These are phyloP conservation scores for Picea sitchensis DNA, from an alignment of 75 land plant genomes.

Conservation along the genomic window DNA sequence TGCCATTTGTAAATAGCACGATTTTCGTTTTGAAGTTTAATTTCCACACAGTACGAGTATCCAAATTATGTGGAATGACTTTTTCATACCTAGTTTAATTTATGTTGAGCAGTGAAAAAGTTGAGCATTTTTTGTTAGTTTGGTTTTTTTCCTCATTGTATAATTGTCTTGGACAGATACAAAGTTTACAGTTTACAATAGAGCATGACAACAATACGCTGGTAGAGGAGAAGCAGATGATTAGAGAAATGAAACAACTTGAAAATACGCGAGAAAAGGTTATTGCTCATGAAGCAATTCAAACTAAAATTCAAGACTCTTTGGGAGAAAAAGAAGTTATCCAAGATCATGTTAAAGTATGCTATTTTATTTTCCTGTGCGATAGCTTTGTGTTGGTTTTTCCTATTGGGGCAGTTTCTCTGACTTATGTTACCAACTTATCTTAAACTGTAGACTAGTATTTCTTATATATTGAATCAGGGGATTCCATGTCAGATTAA, in stretches of 20 bases:
- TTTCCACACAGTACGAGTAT: not conserved
- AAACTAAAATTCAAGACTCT: constrained; percentile 59
- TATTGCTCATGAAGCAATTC: constrained; percentile 59
- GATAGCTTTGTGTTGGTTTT: not conserved
- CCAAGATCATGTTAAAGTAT: constrained; percentile 62
- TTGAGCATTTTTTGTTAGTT: not conserved
- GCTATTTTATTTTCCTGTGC: not conserved
- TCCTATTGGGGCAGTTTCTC: not conserved
- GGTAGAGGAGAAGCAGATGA: constrained; percentile 80
- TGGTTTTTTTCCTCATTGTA: not conserved
- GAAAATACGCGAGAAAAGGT: constrained; percentile 72
- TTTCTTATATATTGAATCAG: not conserved
- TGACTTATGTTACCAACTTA: not conserved
- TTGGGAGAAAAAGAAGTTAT: constrained; percentile 63
- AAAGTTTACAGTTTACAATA: constrained; percentile 55
- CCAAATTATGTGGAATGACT: not conserved
- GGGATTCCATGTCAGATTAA: not conserved
- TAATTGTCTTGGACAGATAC: constrained; percentile 40
- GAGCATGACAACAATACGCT: constrained; percentile 85
- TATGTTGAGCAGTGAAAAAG: not conserved
- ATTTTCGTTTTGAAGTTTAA: constrained; percentile 4
- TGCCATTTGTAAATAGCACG: not conserved
- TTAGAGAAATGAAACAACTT: constrained; percentile 81
- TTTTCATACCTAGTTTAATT: no score
- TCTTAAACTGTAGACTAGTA: not conserved